Base-by-base conservation (phyloP, 805 yeast species). In the Kazachstania taianensis region DNA sequence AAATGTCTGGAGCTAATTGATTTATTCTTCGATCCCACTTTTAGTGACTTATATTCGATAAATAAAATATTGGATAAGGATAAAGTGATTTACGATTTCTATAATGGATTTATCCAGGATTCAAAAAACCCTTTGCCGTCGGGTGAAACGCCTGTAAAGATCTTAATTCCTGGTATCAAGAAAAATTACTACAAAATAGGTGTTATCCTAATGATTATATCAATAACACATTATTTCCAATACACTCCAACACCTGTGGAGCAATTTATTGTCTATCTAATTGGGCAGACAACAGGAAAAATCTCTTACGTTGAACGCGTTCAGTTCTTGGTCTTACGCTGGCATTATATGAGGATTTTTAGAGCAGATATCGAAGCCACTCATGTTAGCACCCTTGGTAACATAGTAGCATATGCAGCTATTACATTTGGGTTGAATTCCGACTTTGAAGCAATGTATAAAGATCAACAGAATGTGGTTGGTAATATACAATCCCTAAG, bases 111-210 rank as follows among this genome's bases (percentile, higher is more conserved):
- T 23, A 31, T 44, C 4, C 38, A 39, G 5, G 29, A 40, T 18
- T 16, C 15, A 10, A 37, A 41, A 28, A 33, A 37, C 6, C 20
- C 27, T 1, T 27, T 32, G 14, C 34, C 32, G 17, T 28, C 35
- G 16, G 37, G 38, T 7, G 41, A 40, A 9, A 37, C 38, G 10
- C 35, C 28, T 20, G 33, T 45, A 13, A 15, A 36, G 30, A 39
- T 28, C 28, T 26, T 36, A 37, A 36, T 20, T 23, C 35, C 34
- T 13, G 28, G 36, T 6, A 29, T 28, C 2, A 53, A 49, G 13
- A 38, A 40, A 9, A 55, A 55, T 27, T 52, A 45, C 28, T 58
- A 45, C 30, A 48, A 41, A 13, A 40, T 49, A 6, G 62, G 53
- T 12, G 47, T 56, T 3, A 43, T 58, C 3, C 14, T 57, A 4